Conservation (phyloP, 2,329 filamentous ascomycete genomes). For the Truncatella angustata region DNA sequence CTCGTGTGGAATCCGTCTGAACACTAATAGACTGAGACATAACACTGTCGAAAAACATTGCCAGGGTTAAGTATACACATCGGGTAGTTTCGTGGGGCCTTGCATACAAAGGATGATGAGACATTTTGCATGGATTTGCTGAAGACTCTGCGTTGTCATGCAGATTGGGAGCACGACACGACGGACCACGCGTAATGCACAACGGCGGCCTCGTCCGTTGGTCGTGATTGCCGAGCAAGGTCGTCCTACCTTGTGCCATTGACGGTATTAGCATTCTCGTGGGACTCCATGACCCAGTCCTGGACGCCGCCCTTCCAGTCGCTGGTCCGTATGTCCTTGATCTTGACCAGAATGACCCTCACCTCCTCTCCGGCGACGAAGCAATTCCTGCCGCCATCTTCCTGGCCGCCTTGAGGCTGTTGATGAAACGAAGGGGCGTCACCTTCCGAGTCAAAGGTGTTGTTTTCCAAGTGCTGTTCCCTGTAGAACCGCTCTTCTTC, state of each 20-base stretch:
- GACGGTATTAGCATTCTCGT: background rate
- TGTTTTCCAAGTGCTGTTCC: slow-evolving; percentile 83
- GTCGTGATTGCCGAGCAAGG: too few relatives aligned
- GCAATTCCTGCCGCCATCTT: slow-evolving; percentile 57
- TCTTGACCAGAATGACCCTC: slow-evolving; percentile 80
- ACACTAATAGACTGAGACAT: too few relatives aligned
- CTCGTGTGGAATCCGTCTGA: too few relatives aligned
- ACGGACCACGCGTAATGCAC: too few relatives aligned
- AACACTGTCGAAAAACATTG: too few relatives aligned
- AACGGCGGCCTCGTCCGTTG: too few relatives aligned
- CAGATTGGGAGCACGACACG: too few relatives aligned
- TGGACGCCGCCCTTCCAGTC: slow-evolving; percentile 94
- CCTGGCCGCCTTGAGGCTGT: slow-evolving; percentile 29
- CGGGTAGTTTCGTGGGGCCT: too few relatives aligned
- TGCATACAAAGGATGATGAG: too few relatives aligned
- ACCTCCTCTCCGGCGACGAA: slow-evolving; percentile 83
- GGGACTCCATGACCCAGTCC: slow-evolving; percentile 59
- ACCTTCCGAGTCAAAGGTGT: slow-evolving; percentile 71
- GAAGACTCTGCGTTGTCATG: too few relatives aligned
- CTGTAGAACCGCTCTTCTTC: slow-evolving; percentile 85
- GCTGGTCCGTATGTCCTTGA: slow-evolving; percentile 81
- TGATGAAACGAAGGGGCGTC: slow-evolving; percentile 40
- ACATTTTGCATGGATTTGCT: too few relatives aligned
- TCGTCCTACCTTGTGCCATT: background rate
- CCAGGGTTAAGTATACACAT: too few relatives aligned